Conservation (phyloP, 108 stramenopile genomes). For the Fistulifera solaris region DNA sequence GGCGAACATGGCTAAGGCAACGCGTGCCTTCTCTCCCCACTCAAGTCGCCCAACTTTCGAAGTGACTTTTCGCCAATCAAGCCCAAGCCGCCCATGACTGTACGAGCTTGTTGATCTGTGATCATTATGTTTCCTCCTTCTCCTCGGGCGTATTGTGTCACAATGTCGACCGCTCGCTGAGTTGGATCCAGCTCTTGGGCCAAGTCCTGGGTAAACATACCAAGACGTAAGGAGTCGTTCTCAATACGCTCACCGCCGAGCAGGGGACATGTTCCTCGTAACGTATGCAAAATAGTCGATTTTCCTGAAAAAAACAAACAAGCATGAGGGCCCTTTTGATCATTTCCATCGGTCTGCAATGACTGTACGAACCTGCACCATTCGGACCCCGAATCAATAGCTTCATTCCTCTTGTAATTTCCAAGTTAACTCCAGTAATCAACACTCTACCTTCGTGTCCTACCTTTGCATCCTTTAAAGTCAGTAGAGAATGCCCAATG, state of each 20-base stretch:
- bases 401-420: slow-evolving; percentile 42
- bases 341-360: not conserved
- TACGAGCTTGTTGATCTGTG: slow-evolving; percentile 63
- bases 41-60: slow-evolving; percentile 34
- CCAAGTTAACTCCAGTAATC: slow-evolving; percentile 35
- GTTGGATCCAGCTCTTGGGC: slow-evolving; percentile 76
- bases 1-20: slow-evolving; percentile 75
- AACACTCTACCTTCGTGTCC: slow-evolving; percentile 39
- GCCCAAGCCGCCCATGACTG: slow-evolving; percentile 71
- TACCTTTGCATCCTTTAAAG: slow-evolving; percentile 50
- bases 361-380: slow-evolving; percentile 52
- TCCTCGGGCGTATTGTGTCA: slow-evolving; percentile 64
- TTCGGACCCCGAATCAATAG: slow-evolving; percentile 68
- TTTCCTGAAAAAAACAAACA: slow-evolving; percentile 50
- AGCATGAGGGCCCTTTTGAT: not conserved
- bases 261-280: slow-evolving; percentile 69
- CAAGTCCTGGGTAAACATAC: slow-evolving; percentile 83
- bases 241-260: slow-evolving; percentile 50
- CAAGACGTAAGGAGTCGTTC: slow-evolving; percentile 48
- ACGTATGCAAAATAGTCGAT: slow-evolving; percentile 72
- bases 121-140: slow-evolving; percentile 61
- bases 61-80: slow-evolving; percentile 75
- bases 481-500: slow-evolving; percentile 52
- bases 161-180: slow-evolving; percentile 71
- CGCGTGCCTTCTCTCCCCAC: slow-evolving; percentile 80